Evolutionary conservation across 331 rosid species (phyloP).

Genomic region (Dryas integrifolia): DNA sequence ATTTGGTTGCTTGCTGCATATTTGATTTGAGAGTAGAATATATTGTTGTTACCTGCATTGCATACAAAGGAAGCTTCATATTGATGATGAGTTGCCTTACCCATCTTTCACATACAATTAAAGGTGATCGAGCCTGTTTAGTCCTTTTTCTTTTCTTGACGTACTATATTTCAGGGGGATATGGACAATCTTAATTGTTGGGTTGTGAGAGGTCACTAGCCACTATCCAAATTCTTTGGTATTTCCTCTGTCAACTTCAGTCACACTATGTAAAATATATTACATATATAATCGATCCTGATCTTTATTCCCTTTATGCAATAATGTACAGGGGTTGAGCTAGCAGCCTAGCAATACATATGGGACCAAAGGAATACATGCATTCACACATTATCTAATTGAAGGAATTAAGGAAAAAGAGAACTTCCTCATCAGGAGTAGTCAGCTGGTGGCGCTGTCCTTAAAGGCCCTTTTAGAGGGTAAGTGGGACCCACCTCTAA

Average conservation of each 20-base stretch:
- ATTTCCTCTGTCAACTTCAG: slow-evolving; percentile 45
- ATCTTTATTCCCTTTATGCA: slow-evolving; percentile 26
- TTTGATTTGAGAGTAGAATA: slow-evolving; percentile 16
- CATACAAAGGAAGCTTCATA: slow-evolving; percentile 37
- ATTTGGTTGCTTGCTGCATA: background rate
- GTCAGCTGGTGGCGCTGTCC: slow-evolving; percentile 6
- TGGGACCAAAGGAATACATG: slow-evolving; percentile 26
- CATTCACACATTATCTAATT: background rate
- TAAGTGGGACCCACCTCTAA: slow-evolving; percentile 3
- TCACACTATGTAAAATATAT: background rate
- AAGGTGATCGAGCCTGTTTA: background rate
- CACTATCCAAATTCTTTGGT: slow-evolving; percentile 21
- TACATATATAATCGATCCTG: slow-evolving; percentile 4
- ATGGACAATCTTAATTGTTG: slow-evolving; percentile 26
- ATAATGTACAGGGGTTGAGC: slow-evolving; percentile 8
- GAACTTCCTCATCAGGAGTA: background rate
- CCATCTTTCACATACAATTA: slow-evolving; percentile 3
- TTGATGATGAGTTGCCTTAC: slow-evolving; percentile 5
- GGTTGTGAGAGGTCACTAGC: slow-evolving; percentile 5
- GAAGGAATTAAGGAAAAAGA: too few species aligned
- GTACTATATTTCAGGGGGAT: slow-evolving; percentile 5
- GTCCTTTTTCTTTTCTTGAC: background rate
- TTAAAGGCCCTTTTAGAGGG: background rate
- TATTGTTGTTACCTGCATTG: slow-evolving; percentile 26
- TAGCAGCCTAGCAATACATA: slow-evolving; percentile 2